Evolutionary conservation across 2,329 filamentous ascomycete species (phyloP), one percentile per base, ranked within the genome.

Genomic region (Calonectria leucothoes): DNA sequence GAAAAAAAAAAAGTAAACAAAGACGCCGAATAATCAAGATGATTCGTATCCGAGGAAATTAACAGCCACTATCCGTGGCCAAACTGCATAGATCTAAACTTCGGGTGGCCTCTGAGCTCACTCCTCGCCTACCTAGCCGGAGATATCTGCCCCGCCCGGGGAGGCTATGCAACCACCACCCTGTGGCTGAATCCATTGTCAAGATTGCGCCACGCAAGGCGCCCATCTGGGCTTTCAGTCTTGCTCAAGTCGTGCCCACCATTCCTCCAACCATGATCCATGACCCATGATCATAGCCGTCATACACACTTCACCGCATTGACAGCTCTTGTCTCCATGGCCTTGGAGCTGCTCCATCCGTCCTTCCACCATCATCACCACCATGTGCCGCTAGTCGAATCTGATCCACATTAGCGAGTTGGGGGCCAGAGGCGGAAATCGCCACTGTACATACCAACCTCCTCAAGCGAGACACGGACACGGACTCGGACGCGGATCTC

Each of bases 121-220:
- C 37, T 35, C 57, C 23, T 63, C 35, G 23, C 23, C 14, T 25
- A 63, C 35, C 35, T 42, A 27, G 59, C 35, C 35, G 23, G 31
- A 23, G 23, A 7, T 31, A 35, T 59, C 31, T 37, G 55, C 55
- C 55, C 55, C 55, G 55, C 55, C 55, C 31, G 48, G 4, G 20
- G 63, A 35, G 69, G 64, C 52, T 67, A 52, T 73, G 67, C 31
- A 8, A 20, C 7, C 27, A 27, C 63, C 33, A 52, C 49, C 49
- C 31, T 71, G 66, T 68, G 66, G 66, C 66, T 63, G 48, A 27
- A 45, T 27, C 17, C 52, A n/a, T 33, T 49, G 29, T 27, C 15
- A 42, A 52, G 31, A 66, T 69, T 73, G 67, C 73, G 71, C 73
- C 71, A 75, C 73, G 59, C 73, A 70, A 75, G 73, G 73, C 74